phyloP scores from a whole-genome alignment of 108 stramenopile species.

The Nitzschia inconspicua region DNA sequence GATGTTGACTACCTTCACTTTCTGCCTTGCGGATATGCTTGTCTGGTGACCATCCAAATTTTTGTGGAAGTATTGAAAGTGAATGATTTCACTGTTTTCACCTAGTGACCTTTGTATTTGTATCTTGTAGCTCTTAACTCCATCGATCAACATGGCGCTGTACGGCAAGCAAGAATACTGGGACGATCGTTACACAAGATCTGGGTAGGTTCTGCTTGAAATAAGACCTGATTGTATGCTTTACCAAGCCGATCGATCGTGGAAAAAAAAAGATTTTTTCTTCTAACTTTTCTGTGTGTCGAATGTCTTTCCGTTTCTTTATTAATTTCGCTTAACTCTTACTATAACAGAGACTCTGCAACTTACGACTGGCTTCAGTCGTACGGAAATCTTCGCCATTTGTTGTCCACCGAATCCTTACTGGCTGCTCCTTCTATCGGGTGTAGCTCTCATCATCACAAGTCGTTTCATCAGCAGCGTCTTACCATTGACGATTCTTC shows the following conservation, averaged over 20 bases:
- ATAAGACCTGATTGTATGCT: no score
- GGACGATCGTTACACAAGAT: slow-evolving; percentile 50
- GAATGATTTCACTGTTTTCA: no score
- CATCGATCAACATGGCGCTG: slow-evolving; percentile 27
- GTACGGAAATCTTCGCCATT: slow-evolving; percentile 16
- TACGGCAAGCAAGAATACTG: slow-evolving; percentile 63
- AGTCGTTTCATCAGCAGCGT: neutral
- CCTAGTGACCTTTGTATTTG: neutral
- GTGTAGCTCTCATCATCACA: neutral
- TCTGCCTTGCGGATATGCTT: no score
- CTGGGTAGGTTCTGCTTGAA: slow-evolving; percentile 7
- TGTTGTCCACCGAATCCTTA: slow-evolving; percentile 10
- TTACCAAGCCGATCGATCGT: neutral
- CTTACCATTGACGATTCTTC: neutral
- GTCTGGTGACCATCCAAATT: no score
- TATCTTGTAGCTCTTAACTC: neutral
- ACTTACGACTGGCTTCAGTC: slow-evolving; percentile 32
- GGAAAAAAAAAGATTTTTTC: neutral
- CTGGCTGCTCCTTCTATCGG: no score
- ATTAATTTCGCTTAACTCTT: no score
- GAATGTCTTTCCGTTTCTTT: neutral
- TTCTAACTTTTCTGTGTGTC: neutral
- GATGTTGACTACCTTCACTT: no score
- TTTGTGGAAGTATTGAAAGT: no score
- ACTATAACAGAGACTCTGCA: slow-evolving; percentile 1